Evolutionary conservation across 2,329 filamentous ascomycete species (phyloP), one percentile per base, ranked within the genome.

Genomic region (Botrytis cinerea): DNA sequence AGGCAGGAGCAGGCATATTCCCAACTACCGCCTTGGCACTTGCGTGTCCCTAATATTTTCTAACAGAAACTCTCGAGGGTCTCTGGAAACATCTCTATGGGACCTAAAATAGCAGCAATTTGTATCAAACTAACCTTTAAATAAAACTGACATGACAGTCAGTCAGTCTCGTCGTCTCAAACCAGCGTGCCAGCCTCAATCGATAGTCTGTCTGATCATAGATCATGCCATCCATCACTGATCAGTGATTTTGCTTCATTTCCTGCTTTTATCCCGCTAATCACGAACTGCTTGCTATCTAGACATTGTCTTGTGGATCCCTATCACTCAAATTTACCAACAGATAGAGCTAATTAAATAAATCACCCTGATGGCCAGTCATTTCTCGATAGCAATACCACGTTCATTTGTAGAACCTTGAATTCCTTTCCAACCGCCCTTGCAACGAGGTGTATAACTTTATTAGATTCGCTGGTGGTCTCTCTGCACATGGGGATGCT

Each of bases 1-100:
- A 63, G 40, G 5, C 61, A 45, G 20, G 18, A 18, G 35, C 59
- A 61, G 35, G 60, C 60, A 62, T 62, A n/a, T 9, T 67, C 28
- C 32, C 25, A 48, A 67, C 45, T 67, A 46, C 63, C 63, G 63
- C 25, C 63, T 67, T 67, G 63, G 63, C 45, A 67, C 61, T 63
- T 63, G 61, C 61, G 61, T 63, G 40, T 63, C n/a, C 61, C 40
- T 63, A 28, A 28, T 57, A 38, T 57, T 45, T 16, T n/a, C 18
- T 1, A 43, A 63, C 5, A 43, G 16, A 32, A 28, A 57, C 40
- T 7, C 8, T 45, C 25, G 38, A 28, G 25, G 25, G 40, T 20
- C 38, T 40, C n/a, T 63, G 2, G n/a, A 43, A 57, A 8, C n/a
- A 57, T 57, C 51, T 57, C 5, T 28, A 57, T 57, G 51, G 51